Percentiles rank a stretch among this genome's conserved stretches.
phyloP scores from a whole-genome alignment of 2,329 filamentous ascomycete species.

The Epichloe festucae region DNA sequence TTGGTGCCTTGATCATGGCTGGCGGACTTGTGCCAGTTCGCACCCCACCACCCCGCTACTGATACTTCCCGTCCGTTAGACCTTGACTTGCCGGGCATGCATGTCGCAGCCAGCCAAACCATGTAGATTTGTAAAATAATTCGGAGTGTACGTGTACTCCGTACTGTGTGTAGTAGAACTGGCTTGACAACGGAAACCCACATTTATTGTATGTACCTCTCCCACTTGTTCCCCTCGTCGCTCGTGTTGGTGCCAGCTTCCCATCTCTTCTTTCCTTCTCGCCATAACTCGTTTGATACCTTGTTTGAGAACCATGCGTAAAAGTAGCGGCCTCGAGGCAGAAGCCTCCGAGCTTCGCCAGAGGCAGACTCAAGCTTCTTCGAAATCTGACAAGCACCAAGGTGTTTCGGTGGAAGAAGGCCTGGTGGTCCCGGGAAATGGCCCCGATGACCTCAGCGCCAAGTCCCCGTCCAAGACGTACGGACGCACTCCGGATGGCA shows the following conservation, averaged over 20 bases:
- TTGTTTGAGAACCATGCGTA: not conserved
- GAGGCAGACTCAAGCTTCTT: not conserved
- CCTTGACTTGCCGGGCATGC: no score
- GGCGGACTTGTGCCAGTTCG: no score
- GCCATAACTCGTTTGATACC: not conserved
- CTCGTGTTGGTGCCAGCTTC: not conserved
- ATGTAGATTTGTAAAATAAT: no score
- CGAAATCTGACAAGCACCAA: not conserved
- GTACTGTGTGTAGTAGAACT: not conserved
- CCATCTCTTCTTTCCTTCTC: not conserved
- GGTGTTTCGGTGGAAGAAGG: not conserved
- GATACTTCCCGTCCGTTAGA: no score
- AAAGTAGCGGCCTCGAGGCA: not conserved
- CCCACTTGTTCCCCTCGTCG: not conserved
- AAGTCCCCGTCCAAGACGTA: constrained; percentile 51
- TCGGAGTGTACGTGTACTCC: no score
- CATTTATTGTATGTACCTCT: not conserved
- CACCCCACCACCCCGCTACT: no score
- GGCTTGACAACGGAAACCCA: not conserved
- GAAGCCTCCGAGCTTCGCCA: constrained; percentile 4
- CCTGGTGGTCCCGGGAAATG: not conserved
- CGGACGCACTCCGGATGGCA: constrained; percentile 82
- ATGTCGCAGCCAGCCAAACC: no score
- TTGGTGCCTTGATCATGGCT: no score
- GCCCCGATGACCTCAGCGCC: constrained; percentile 3